Base-by-base conservation (phyloP, 225 moss, liverwort and hornwort species). In the Marchantia polymorpha region DNA sequence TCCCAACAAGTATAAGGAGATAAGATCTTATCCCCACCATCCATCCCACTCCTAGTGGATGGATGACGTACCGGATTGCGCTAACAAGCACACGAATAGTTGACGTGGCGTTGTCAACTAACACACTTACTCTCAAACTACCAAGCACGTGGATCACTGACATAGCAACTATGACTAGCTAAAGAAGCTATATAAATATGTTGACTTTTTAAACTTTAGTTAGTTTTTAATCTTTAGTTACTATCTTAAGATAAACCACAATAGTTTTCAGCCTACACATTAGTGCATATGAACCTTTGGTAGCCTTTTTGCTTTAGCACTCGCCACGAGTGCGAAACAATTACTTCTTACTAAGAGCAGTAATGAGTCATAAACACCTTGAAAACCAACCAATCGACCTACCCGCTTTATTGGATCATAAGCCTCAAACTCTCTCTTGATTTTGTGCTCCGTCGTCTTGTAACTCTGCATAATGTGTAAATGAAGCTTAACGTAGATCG, bases 371-470 rank as follows among this genome's bases (percentile, higher is more conserved):
- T 17, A 10, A 31, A 22, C 17, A 12, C 64, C 65, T 19, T 69
- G 65, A 60, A 16, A 77, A 69, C 70, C 27, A 39, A 55, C 50
- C 52, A 60, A 10, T 61, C 12, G 83, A 89, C 91, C 84, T 82
- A 92, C 91, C 78, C 99, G 92, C 92, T 95, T 99, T 61, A 99
- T 93, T 11, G 99, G 99, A 67, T 95, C 99, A 86, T 99, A 95
- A 25, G 92, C 91, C 81, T 99, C 99, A 84, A 99, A 99, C 82
- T 99, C 99, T 77, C 99, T 89, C 82, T 93, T 90, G 31, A 99
- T 92, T 88, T 99, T 99, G 86, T 99, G 92, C 85, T 99, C 99
- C 49, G 99, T 99, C 56, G 99, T 93, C 87, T 99, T 95, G 77
- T 99, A 99, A 80, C 99, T 99, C 90, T 92, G 91, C 86, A 85